phyloP scores from a whole-genome alignment of 208 protist species.

The Acanthamoeba triangularis region DNA sequence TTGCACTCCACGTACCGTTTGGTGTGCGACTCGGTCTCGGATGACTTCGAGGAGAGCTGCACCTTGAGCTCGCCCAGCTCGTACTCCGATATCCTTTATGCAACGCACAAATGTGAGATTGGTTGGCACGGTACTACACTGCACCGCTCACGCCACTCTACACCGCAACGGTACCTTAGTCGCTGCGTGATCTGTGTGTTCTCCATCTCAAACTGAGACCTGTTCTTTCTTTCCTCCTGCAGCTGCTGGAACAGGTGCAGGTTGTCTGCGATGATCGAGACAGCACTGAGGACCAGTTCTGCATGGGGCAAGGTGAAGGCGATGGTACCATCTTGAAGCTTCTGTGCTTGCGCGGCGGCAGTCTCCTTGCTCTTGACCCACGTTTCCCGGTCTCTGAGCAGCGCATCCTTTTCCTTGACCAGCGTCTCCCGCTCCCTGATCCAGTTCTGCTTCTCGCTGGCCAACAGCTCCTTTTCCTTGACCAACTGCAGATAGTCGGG shows the following conservation, averaged over 20 bases:
- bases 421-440: not conserved
- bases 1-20: not conserved
- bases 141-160: not conserved
- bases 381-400: not conserved
- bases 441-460: not conserved
- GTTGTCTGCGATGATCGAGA: not conserved
- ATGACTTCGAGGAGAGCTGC: constrained; percentile 2
- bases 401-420: not conserved
- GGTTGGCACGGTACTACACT: not conserved
- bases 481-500: not conserved
- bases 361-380: constrained; percentile 43
- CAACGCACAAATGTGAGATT: not conserved
- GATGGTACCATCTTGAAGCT: not conserved
- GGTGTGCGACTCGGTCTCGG: constrained; percentile 36
- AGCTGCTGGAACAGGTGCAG: constrained; percentile 11
- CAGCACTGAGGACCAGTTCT: not conserved
- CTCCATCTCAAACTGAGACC: not conserved
- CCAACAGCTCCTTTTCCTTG: not conserved
- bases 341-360: not conserved
- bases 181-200: not conserved
- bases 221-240: not conserved
- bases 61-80: constrained; percentile 25
- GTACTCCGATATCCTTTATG: not conserved
- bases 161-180: not conserved
- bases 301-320: not conserved